Conservation (phyloP, 2,329 filamentous ascomycete species). For the Calonectria fujianensis region DNA sequence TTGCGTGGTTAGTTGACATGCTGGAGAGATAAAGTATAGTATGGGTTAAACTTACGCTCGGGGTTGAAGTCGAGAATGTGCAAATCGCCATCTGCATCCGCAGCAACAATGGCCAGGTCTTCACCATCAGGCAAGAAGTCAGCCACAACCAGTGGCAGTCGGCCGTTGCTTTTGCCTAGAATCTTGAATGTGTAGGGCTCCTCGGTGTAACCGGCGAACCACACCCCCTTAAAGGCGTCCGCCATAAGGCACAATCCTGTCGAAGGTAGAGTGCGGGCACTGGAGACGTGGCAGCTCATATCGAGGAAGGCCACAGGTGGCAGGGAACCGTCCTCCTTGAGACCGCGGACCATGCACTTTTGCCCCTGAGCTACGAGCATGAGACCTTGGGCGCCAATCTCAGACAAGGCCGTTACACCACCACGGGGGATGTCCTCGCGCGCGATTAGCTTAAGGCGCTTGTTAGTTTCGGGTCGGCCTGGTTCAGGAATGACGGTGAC, state of each 20-base stretch:
- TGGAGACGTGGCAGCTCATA: constrained; percentile 93
- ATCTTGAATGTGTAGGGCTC: constrained; percentile 97
- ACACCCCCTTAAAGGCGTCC: constrained; percentile 94
- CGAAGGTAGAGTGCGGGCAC: constrained; percentile 87
- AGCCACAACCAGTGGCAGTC: constrained; percentile 85
- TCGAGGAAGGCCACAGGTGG: constrained; percentile 98
- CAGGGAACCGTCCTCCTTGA: constrained; percentile 95
- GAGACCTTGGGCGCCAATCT: constrained; percentile 90
- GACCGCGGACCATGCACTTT: constrained; percentile 96
- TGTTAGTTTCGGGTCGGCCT: constrained; percentile 88
- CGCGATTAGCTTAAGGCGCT: constrained; percentile 88
- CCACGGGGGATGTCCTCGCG: constrained; percentile 95
- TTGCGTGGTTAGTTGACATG: constrained; percentile 49
- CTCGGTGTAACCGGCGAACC: constrained; percentile 97
- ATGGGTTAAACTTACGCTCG: constrained; percentile 79
- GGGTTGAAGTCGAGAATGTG: constrained; percentile 96
- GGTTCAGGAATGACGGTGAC: constrained; percentile 94
- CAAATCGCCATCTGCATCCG: constrained; percentile 89
- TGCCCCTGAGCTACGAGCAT: constrained; percentile 94
- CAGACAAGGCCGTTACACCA: constrained; percentile 89
- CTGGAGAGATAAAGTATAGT: no score
- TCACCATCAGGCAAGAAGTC: constrained; percentile 93
- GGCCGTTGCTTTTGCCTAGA: constrained; percentile 89
- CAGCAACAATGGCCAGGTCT: constrained; percentile 87
- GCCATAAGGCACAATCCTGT: constrained; percentile 92